Percentiles rank a stretch among this genome's conserved stretches.
phyloP scores from a whole-genome alignment of 2,329 filamentous ascomycete genomes.

The Cercospora janseana region DNA sequence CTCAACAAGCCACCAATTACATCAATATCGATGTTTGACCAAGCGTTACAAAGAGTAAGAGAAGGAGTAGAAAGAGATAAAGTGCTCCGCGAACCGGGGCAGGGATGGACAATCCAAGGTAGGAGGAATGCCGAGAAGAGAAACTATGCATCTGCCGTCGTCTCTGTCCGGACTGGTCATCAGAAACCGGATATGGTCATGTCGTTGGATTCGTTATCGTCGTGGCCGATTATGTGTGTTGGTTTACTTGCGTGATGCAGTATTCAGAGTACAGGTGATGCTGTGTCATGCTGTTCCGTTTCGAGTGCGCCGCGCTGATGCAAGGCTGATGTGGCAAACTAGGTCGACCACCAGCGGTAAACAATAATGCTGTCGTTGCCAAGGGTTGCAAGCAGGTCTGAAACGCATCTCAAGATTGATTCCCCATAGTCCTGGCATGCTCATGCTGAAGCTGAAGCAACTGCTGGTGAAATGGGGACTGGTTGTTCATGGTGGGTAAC shows the following conservation, averaged over 20 bases:
- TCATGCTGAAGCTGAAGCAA: conserved; percentile 34
- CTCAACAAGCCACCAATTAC: conserved; percentile 14
- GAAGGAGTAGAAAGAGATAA: conserved; percentile 7
- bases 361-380: background rate
- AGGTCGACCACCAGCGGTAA: conserved; percentile 6
- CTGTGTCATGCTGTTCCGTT: conserved; percentile 19
- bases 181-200: conserved; percentile 25
- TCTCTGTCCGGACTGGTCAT: conserved; percentile 18
- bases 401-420: conserved; percentile 2
- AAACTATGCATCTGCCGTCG: conserved; percentile 22
- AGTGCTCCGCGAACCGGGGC: conserved; percentile 2
- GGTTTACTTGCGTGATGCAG: conserved; percentile 21
- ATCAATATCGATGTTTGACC: conserved; percentile 6
- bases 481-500: conserved; percentile 30
- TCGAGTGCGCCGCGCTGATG: conserved; percentile 19
- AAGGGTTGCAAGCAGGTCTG: background rate
- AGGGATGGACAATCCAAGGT: conserved; percentile 5
- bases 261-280: conserved; percentile 22
- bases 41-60: conserved; percentile 22
- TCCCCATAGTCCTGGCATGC: conserved; percentile 18
- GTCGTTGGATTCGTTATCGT: conserved; percentile 28
- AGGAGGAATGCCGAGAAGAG: conserved; percentile 19
- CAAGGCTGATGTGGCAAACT: conserved; percentile 18
- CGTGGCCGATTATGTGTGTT: conserved; percentile 20
- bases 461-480: conserved; percentile 35